Conservation (phyloP, 208 protist species). For the Trypanosoma theileri region DNA sequence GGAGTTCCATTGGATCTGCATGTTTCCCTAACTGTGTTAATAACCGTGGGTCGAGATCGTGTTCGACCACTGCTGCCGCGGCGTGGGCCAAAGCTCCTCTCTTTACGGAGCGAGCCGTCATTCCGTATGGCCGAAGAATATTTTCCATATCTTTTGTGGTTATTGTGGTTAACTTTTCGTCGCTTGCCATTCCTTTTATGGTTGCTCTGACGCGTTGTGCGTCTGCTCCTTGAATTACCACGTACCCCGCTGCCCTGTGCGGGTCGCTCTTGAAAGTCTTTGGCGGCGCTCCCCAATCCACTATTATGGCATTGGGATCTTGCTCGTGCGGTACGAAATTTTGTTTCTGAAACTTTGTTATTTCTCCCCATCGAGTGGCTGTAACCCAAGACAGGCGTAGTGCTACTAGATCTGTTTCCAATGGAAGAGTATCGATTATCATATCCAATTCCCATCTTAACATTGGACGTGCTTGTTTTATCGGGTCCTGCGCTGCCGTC, state of each 20-base stretch:
- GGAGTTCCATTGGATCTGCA: slow-evolving; percentile 1
- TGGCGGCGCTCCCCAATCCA: slow-evolving; percentile 1
- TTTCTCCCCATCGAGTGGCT: not conserved
- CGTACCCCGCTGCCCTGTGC: slow-evolving; percentile 4
- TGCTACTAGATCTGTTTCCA: slow-evolving; percentile 5
- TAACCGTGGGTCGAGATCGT: slow-evolving; percentile 6
- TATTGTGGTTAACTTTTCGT: not conserved
- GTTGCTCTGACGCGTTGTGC: not conserved
- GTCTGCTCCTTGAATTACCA: not conserved
- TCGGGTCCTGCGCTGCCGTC: not conserved
- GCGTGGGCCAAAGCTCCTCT: slow-evolving; percentile 7
- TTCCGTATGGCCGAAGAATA: slow-evolving; percentile 9
- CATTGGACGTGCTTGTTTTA: slow-evolving; percentile 18
- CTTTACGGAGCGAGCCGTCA: slow-evolving; percentile 16
- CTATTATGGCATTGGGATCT: not conserved
- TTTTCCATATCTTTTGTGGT: slow-evolving; percentile 16
- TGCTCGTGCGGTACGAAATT: slow-evolving; percentile 8
- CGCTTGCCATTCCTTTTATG: not conserved
- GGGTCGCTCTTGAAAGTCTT: slow-evolving; percentile 14
- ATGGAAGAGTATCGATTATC: not conserved
- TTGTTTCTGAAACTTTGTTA: slow-evolving; percentile 7
- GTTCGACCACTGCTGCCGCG: slow-evolving; percentile 6
- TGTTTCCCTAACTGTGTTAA: slow-evolving; percentile 8
- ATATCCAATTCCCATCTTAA: slow-evolving; percentile 8
- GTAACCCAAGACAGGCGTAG: slow-evolving; percentile 1